Conservation (phyloP, 2,329 filamentous ascomycete species). For the Hymenoscyphus fraxineus region DNA sequence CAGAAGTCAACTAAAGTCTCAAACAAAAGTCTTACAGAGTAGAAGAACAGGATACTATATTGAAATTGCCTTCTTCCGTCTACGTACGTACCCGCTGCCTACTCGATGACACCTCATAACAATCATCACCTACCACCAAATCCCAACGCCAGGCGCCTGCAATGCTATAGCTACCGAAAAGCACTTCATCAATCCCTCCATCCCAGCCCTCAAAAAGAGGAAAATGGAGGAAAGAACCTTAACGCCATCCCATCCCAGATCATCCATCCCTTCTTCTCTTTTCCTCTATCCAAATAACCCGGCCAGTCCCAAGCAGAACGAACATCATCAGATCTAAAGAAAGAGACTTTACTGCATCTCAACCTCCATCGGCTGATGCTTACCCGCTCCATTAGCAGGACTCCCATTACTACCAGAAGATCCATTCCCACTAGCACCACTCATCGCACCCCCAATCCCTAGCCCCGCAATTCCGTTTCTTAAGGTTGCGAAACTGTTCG, state of each 20-base stretch:
- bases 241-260: neutral
- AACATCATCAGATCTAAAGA: neutral
- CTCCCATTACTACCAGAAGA: slow-evolving; percentile 13
- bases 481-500: slow-evolving; percentile 38
- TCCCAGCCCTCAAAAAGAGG: neutral
- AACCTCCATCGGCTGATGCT: slow-evolving; percentile 40
- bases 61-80: no score
- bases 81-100: neutral
- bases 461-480: slow-evolving; percentile 45
- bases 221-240: neutral
- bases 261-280: neutral
- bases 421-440: slow-evolving; percentile 16
- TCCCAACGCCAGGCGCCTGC: slow-evolving; percentile 1
- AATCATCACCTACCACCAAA: neutral
- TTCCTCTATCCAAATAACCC: neutral
- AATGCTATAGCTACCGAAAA: neutral
- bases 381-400: slow-evolving; percentile 20
- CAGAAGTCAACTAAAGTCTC: no score
- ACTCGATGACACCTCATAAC: neutral
- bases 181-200: neutral
- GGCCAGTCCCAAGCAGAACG: neutral
- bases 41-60: no score
- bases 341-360: slow-evolving; percentile 44
- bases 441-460: slow-evolving; percentile 37
- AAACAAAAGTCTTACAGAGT: no score